Base-by-base conservation (phyloP, 23 red algal genomes). In the Pyropia yezoensis region DNA sequence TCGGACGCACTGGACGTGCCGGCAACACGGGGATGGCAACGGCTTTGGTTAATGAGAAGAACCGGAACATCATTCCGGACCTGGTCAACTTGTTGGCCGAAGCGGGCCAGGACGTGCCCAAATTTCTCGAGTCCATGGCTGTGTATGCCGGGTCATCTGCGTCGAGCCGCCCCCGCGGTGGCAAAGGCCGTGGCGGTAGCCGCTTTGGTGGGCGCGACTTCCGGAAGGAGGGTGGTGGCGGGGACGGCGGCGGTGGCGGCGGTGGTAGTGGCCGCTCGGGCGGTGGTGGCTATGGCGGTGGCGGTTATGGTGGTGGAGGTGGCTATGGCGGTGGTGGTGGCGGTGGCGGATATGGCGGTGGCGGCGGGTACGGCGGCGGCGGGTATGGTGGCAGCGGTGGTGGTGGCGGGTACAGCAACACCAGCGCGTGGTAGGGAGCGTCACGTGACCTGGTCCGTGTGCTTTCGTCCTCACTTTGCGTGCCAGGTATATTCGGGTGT, bases 11-110 rank as follows among this genome's bases (percentile, higher is more conserved):
- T 27, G 94, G 94, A 21, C 79, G 94, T 72, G 94, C 94, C 14
- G 94, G 94, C 33, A 98, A 98, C 63, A 80, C 75, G n/a, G 94
- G 94, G 24, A 65, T 98, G 27, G 94, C 94, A 1, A 98, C 94
- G 27, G 85, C 94, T 30, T 77, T 98, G 24, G 83, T 90, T 22
- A 98, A 91, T 54, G 94, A 98, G 22, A 98, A 81, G 69, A 98
- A 98, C 57, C 73, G 83, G 19, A 88, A 83, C 66, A 85, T 91
- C 67, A 86, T 86, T 18, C 66, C 79, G 2, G 84, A 90, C 49
- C 62, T 98, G 23, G 73, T 88, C 21, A 86, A 98, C 51, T 59
- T 98, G 58, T 61, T 98, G 17, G 62, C 73, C 27, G 94, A 98
- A 76, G 81, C 94, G 11, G 94, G 94, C 18, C 94, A 98, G 62